phyloP scores from a whole-genome alignment of 805 yeast species.

The Candida sanyiensis region DNA sequence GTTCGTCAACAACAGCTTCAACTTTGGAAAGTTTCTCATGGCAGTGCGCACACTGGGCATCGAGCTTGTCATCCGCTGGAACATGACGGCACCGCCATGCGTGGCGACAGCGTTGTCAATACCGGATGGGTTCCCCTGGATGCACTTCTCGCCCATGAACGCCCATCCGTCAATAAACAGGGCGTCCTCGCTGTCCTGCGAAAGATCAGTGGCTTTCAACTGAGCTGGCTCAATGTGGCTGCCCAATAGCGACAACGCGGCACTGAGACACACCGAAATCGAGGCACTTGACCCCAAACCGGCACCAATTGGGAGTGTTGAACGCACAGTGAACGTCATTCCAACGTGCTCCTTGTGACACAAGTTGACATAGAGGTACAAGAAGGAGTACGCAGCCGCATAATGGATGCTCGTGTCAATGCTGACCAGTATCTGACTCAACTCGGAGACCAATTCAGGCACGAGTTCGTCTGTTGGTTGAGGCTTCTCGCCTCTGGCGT shows the following conservation, averaged over 20 bases:
- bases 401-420: constrained; percentile 56
- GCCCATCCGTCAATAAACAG: constrained; percentile 81
- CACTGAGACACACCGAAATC: constrained; percentile 73
- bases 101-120: constrained; percentile 96
- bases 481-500: constrained; percentile 16
- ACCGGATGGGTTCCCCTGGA: constrained; percentile 96
- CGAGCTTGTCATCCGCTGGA: constrained; percentile 54
- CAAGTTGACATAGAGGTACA: constrained; percentile 65
- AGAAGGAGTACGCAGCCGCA: constrained; percentile 75
- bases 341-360: constrained; percentile 45
- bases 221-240: constrained; percentile 43
- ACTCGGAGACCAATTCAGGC: constrained; percentile 48
- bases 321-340: constrained; percentile 58
- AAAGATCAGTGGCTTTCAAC: constrained; percentile 30
- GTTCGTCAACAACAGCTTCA: constrained; percentile 73
- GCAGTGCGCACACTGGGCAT: constrained; percentile 59
- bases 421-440: constrained; percentile 39
- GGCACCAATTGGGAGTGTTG: constrained; percentile 92
- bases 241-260: constrained; percentile 63
- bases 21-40: constrained; percentile 67
- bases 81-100: constrained; percentile 92
- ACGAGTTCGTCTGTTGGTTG: constrained; percentile 48
- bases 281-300: constrained; percentile 96
- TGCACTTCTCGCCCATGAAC: constrained; percentile 87
- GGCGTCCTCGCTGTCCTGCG: constrained; percentile 37